phyloP scores from a whole-genome alignment of 1,139 yeast species.

The Arxiozyma bovina region DNA sequence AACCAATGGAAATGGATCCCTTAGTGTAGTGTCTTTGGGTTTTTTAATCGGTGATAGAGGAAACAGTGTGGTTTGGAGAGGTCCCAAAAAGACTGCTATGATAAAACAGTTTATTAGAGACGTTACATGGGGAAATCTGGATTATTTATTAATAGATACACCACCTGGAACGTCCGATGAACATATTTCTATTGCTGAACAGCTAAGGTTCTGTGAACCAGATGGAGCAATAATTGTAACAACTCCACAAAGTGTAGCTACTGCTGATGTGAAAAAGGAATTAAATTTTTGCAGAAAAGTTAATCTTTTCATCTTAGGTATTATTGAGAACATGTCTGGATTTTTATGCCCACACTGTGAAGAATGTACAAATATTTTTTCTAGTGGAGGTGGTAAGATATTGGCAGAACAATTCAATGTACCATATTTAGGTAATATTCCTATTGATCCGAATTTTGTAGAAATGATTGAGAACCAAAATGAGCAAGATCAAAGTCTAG shows the following conservation, averaged over 20 bases:
- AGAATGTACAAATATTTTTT: constrained; percentile 85
- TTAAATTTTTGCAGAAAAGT: constrained; percentile 88
- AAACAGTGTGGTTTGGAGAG: constrained; percentile 94
- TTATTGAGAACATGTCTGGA: constrained; percentile 95
- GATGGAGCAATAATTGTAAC: constrained; percentile 94
- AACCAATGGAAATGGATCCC: constrained; percentile 20
- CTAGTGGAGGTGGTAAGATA: constrained; percentile 83
- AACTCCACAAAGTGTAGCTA: constrained; percentile 90
- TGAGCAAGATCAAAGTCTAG: constrained; percentile 19
- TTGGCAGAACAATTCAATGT: constrained; percentile 55
- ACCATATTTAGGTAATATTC: constrained; percentile 74
- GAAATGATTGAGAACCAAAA: constrained; percentile 58
- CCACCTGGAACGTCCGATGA: constrained; percentile 99
- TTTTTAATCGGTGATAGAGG: constrained; percentile 77
- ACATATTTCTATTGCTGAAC: constrained; percentile 94
- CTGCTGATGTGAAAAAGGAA: constrained; percentile 90
- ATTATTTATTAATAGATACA: constrained; percentile 84
- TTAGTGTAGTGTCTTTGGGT: constrained; percentile 81
- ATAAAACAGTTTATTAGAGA: constrained; percentile 85
- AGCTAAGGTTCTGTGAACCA: constrained; percentile 63
- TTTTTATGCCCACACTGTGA: constrained; percentile 91
- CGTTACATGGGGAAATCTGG: constrained; percentile 81
- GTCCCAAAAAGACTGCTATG: constrained; percentile 98
- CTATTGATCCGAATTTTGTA: constrained; percentile 88
- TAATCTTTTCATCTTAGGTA: constrained; percentile 67